Base-by-base conservation (phyloP, 371 early-diverging fungal species). In the Sporodiniella umbellata region DNA sequence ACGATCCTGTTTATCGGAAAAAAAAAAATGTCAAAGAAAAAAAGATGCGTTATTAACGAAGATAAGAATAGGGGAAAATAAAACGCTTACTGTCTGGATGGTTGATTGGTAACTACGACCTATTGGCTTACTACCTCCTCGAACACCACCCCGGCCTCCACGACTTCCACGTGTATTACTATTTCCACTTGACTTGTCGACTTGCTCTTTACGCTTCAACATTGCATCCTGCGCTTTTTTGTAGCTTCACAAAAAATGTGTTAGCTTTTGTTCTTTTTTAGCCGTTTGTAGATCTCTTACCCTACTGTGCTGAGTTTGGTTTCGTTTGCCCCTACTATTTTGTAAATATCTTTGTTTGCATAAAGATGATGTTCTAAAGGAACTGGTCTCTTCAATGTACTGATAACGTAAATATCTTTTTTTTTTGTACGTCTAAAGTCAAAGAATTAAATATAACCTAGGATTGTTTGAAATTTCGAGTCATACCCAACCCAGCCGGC, bases 401-500 rank as follows among this genome's bases (percentile, higher is more conserved):
- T 93, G 54, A 99, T 99, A 5, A 99, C 98, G 70, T 96, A 98
- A 31, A 99, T 95, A 57, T 95, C 88, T 66, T 91, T 89, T 66
- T 92, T 87, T 70, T 96, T 98, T 7, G 99, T 99, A 33, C 98
- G 88, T 3, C 90, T 87, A 54, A n/a, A 24, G 17, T 46, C 8
- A 17, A 22, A 28, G 12, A 42, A 42, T 14, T 42, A 19, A 19
- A 3, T 30, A 10, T 11, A 26, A 14, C 12, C 15, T 31, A 4
- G 14, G 2, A 7, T 15, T 8, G 24, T 12, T n/a, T 4, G 17
- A 30, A 40, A 30, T n/a, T 12, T 3, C 10, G 23, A 15, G n/a
- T n/a, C 64, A 62, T 74, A 86, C 80, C 98, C 99, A 52, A 99
- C 95, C 99, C 99, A 99, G 44, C 95, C 97, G 19, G 98, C 96